A percentile compares a stretch with the other conserved stretches of the same genome.
phyloP scores from a whole-genome alignment of 1,284 basidiomycete genomes.

The Trichosporon inkin region DNA sequence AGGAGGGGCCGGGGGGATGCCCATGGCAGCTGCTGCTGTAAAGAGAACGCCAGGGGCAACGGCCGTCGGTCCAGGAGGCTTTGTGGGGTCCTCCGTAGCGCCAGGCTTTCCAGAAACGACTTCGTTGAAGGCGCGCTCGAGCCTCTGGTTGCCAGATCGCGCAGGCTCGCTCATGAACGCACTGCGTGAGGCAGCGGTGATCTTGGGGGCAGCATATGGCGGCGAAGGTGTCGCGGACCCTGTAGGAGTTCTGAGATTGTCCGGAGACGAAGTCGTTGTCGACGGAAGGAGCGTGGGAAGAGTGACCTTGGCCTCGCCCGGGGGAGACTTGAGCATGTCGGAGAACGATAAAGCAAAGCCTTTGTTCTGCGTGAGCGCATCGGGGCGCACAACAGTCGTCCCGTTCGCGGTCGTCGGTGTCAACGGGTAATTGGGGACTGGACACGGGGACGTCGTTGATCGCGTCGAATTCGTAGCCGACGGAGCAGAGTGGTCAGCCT shows the following conservation, averaged over 20 bases:
- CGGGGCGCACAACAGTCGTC: neutral
- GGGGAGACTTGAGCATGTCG: slow-evolving; percentile 45
- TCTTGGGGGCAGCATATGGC: slow-evolving; percentile 36
- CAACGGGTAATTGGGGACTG: slow-evolving; percentile 39
- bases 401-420: slow-evolving; percentile 31
- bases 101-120: slow-evolving; percentile 46
- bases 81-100: slow-evolving; percentile 28
- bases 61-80: slow-evolving; percentile 30
- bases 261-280: slow-evolving; percentile 2
- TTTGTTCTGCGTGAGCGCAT: slow-evolving; percentile 9
- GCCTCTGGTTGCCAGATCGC: slow-evolving; percentile 31
- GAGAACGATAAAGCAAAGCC: slow-evolving; percentile 40
- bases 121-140: slow-evolving; percentile 48
- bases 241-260: slow-evolving; percentile 32
- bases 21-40: slow-evolving; percentile 35
- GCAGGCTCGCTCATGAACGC: slow-evolving; percentile 31
- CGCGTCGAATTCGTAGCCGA: slow-evolving; percentile 32
- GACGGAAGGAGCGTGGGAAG: slow-evolving; percentile 6
- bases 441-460: slow-evolving; percentile 32
- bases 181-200: slow-evolving; percentile 32
- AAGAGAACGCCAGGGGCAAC: slow-evolving; percentile 47
- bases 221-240: slow-evolving; percentile 36
- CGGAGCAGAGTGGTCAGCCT: slow-evolving; percentile 19
- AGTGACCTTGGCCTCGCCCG: slow-evolving; percentile 20
- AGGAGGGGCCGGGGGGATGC: slow-evolving; percentile 39